These are phyloP conservation scores for Pezicula radicicola DNA, from an alignment of 2,329 filamentous ascomycete species.

Conservation along the genomic window DNA sequence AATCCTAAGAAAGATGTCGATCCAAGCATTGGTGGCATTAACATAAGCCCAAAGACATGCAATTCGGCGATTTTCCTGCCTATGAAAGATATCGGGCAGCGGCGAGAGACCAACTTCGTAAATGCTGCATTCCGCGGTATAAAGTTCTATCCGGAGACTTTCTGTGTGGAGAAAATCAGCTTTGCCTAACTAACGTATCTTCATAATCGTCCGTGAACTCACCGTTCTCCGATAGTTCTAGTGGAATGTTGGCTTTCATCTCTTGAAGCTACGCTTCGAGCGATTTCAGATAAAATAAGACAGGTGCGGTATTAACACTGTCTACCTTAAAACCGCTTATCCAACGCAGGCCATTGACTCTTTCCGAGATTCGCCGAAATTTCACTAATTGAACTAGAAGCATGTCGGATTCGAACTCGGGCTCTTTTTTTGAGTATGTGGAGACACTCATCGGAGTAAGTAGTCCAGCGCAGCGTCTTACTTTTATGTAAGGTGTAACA, in stretches of 20 bases:
- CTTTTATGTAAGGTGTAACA: constrained; percentile 3
- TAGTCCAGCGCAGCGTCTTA: constrained; percentile 5
- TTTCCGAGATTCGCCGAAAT: constrained; percentile 3
- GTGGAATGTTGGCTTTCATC: constrained; percentile 3
- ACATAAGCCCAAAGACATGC: constrained; percentile 4
- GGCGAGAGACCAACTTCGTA: constrained; percentile 5
- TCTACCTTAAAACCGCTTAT: not conserved
- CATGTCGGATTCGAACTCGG: constrained; percentile 5
- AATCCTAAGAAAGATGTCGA: constrained; percentile 5
- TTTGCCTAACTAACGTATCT: not conserved
- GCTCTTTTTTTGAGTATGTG: not conserved
- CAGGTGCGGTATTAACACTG: not conserved
- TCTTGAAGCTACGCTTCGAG: constrained; percentile 5
- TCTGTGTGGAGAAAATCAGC: not conserved
- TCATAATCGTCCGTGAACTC: not conserved
- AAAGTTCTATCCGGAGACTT: constrained; percentile 5
- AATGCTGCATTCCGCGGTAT: constrained; percentile 5
- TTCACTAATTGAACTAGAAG: constrained; percentile 8
- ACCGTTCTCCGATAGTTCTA: not conserved
- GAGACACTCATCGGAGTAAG: constrained; percentile 7
- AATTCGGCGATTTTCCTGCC: constrained; percentile 2
- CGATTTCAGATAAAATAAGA: constrained; percentile 5
- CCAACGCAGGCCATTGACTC: constrained; percentile 2
- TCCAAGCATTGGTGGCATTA: constrained; percentile 5
- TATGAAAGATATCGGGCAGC: constrained; percentile 2